Base-by-base conservation (phyloP, 371 early-diverging fungal species). In the Mucor velutinosus region DNA sequence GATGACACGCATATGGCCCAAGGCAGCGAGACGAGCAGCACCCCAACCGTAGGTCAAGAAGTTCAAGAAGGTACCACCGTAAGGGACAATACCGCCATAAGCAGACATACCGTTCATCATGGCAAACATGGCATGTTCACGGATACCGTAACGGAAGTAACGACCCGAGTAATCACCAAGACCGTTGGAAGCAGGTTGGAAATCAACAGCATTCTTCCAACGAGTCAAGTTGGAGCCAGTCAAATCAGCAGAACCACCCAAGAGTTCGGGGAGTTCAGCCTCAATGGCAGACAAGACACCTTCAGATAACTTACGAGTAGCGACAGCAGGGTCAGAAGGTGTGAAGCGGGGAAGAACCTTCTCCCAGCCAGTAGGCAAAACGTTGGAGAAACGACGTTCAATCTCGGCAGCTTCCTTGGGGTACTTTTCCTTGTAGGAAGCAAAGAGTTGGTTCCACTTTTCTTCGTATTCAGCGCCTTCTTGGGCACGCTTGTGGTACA, bases 71-170 rank as follows among this genome's bases (percentile, higher is more conserved):
- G 99, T 99, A 66, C 95, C 94, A 43, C 93, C 94, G 67, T 92
- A 97, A 15, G 98, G 97, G 71, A 97, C 91, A 59, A 93, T 78
- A 43, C 87, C 98, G 59, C 78, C 78, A 76, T 97, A 97, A 23
- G 96, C 92, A 57, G 91, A 76, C 66, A 99, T 79, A 64, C 99
- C 99, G 85, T 99, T 99, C 86, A 93, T 89, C 68, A 95, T 89
- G 57, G 95, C 98, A 60, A 93, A 92, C 99, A 99, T 99, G 57
- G 91, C 98, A 81, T 99, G 99, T 83, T 99, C 99, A 80, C 99
- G 94, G 58, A 99, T 97, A 83, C 99, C 99, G 78, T 88, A 99
- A 62, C 96, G 93, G 69, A 99, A 70, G 79, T 97, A 99, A 37
- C 95, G 92, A 35, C 99, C 99, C 57, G 84, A 75, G 69, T 92